A percentile compares a stretch with the other conserved stretches of the same genome.
Evolutionary conservation across 305 asterid species (phyloP).

Genomic region (Caryopteris hybrid): DNA sequence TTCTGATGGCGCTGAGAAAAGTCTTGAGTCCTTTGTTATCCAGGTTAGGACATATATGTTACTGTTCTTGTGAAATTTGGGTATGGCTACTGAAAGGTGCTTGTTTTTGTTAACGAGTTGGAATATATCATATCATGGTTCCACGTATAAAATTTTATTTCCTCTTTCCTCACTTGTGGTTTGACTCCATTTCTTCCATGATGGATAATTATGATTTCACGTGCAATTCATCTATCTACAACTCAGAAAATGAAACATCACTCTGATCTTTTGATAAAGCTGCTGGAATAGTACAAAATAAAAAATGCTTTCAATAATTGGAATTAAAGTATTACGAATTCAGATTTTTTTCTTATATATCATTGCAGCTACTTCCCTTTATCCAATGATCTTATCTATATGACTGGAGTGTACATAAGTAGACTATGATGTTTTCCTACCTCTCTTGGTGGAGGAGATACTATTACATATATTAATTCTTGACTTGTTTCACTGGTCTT

Average conservation of each 20-base stretch:
- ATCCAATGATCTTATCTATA: too few relatives aligned
- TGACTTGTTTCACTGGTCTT: slow-evolving; percentile 25
- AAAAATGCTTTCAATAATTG: neutral
- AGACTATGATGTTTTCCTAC: slow-evolving; percentile 6
- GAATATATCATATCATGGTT: neutral
- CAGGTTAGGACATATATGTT: slow-evolving; percentile 51
- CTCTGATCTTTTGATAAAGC: too few relatives aligned
- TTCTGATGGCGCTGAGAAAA: slow-evolving; percentile 88
- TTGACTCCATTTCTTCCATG: neutral
- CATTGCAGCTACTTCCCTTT: neutral
- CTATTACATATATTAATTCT: slow-evolving; percentile 14
- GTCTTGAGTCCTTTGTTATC: slow-evolving; percentile 85
- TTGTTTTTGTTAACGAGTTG: neutral
- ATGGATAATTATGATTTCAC: neutral
- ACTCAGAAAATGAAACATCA: too few relatives aligned
- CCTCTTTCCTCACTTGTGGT: neutral
- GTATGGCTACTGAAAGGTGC: neutral
- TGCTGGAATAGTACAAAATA: neutral
- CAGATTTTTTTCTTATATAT: neutral
- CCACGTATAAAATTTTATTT: too few relatives aligned
- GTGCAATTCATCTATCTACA: too few relatives aligned
- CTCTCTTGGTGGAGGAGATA: neutral
- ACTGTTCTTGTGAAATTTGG: slow-evolving; percentile 10
- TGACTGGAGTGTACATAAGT: neutral
- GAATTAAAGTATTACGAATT: neutral